These are phyloP conservation scores for Neurospora tetraspora DNA, from an alignment of 495 filamentous ascomycete species.

Conservation along the genomic window DNA sequence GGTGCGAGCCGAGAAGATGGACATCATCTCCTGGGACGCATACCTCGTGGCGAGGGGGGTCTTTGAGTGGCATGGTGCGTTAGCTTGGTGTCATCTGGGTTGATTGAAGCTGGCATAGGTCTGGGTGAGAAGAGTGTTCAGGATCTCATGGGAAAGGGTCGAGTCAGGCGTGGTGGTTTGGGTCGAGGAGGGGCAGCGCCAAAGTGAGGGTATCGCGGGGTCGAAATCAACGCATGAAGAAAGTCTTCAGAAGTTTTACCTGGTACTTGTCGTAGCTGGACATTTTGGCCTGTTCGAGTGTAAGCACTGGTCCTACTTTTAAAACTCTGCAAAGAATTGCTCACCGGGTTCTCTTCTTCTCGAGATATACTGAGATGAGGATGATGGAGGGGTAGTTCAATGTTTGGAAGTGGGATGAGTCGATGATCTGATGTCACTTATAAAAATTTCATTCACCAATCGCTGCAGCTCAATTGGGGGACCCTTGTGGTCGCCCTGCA, in stretches of 20 bases:
- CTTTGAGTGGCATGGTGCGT: slow-evolving; percentile 26
- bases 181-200: neutral
- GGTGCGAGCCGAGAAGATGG: slow-evolving; percentile 59
- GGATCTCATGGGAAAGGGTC: no score
- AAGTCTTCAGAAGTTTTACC: neutral
- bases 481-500: neutral
- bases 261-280: slow-evolving; percentile 54
- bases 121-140: neutral
- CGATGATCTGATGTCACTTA: neutral
- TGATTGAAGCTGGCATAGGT: neutral
- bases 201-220: neutral
- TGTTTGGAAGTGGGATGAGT: neutral
- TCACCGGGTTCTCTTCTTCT: neutral
- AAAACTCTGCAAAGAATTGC: neutral
- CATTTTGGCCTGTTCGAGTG: slow-evolving; percentile 32
- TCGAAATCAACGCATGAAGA: neutral
- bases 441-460: neutral
- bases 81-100: neutral
- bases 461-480: neutral
- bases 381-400: neutral
- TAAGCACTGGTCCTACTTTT: neutral
- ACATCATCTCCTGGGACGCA: slow-evolving; percentile 49
- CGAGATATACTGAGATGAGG: neutral
- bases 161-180: neutral
- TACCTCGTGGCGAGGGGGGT: slow-evolving; percentile 68